phyloP scores from a whole-genome alignment of 2,329 filamentous ascomycete species.

The Exophiala phaeomuriformis region DNA sequence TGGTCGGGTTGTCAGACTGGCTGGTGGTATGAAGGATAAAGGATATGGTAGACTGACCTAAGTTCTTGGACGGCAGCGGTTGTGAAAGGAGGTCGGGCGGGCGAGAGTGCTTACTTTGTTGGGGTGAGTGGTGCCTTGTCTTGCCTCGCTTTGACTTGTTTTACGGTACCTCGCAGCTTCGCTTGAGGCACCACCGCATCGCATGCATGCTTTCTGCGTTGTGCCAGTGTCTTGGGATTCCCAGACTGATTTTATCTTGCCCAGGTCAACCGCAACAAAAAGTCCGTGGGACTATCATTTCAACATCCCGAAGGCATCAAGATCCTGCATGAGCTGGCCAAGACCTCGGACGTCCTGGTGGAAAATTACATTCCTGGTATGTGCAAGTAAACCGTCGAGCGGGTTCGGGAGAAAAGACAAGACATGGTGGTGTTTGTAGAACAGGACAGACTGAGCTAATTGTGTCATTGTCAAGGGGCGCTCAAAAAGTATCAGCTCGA shows the following conservation, averaged over 20 bases:
- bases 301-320: conserved; percentile 74
- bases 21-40: too few species aligned
- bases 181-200: too few species aligned
- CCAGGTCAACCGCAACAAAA: conserved; percentile 94
- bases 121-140: conserved; percentile 50
- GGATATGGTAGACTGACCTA: too few species aligned
- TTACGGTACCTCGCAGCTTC: too few species aligned
- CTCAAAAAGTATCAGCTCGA: conserved; percentile 88
- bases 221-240: background rate
- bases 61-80: background rate
- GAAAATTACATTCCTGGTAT: conserved; percentile 93
- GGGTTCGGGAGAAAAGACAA: too few species aligned
- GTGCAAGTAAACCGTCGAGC: background rate
- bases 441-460: background rate
- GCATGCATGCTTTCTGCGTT: background rate
- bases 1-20: too few species aligned
- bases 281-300: conserved; percentile 85
- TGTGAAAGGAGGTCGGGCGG: conserved; percentile 43
- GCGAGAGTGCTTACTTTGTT: conserved; percentile 92
- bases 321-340: conserved; percentile 76
- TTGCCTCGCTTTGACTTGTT: too few species aligned
- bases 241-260: background rate
- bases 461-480: conserved; percentile 4
- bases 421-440: background rate
- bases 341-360: conserved; percentile 83